These are phyloP conservation scores for Arachis stenosperma DNA, from an alignment of 306 rosid genomes.

Conservation along the genomic window DNA sequence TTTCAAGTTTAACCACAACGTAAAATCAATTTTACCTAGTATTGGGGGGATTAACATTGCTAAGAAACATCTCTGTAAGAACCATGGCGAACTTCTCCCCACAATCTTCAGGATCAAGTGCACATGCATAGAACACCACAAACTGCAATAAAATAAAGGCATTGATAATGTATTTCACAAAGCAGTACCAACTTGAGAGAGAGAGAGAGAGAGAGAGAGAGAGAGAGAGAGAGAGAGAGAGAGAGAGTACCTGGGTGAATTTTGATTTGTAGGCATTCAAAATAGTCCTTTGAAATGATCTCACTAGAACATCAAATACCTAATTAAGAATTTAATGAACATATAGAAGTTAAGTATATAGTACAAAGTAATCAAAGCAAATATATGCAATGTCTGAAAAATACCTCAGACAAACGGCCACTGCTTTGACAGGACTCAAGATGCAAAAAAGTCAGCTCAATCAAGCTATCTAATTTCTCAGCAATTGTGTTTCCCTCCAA, in stretches of 20 bases:
- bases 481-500: conserved; percentile 51
- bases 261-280: conserved; percentile 82
- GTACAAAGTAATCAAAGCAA: not conserved
- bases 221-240: not conserved
- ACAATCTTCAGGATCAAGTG: conserved; percentile 80
- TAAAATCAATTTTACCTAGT: conserved; percentile 57
- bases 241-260: conserved; percentile 76
- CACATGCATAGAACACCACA: conserved; percentile 86
- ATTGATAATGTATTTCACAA: conserved; percentile 19
- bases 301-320: conserved; percentile 74
- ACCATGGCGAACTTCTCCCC: conserved; percentile 65
- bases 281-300: conserved; percentile 73
- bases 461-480: conserved; percentile 77
- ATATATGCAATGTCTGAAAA: not conserved
- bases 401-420: conserved; percentile 83
- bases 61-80: conserved; percentile 60
- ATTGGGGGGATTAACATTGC: conserved; percentile 49
- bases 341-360: not conserved
- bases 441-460: conserved; percentile 79
- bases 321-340: conserved; percentile 38
- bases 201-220: not conserved
- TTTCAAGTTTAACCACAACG: not conserved
- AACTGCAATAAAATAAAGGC: conserved; percentile 57
- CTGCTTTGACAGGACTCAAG: conserved; percentile 73
- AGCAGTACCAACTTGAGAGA: not conserved